Evolutionary conservation across 2,329 filamentous ascomycete genomes (phyloP), one percentile per base, ranked within the genome.

Genomic region (Xylaria sp.): DNA sequence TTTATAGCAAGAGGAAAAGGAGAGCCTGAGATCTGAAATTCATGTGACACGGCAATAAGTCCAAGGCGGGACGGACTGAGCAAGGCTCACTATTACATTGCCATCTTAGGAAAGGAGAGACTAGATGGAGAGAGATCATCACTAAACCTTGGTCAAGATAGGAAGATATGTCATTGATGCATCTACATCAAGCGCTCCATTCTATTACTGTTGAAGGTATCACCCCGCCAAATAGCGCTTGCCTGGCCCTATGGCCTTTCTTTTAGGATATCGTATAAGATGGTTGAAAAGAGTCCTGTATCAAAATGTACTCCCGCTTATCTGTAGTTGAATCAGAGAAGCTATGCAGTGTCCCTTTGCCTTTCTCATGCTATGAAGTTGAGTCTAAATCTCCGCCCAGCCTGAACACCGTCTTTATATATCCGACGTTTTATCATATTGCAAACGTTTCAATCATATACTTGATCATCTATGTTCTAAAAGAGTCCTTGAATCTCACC

Each of bases 401-500:
- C 41, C 67, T 25, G 9, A 66, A 72, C 61, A 70, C 61, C 67
- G n/a, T 39, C 63, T 51, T 34, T 18, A 12, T 58, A 61, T 48
- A 20, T 12, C 25, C 34, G 56, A 28, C 23, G 23, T 10, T 13
- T 51, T n/a, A 25, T 20, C 18, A 34, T 5, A 61, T 54, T 10
- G 48, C 3, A 34, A 54, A 41, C 46, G 13, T 10, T 52, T 46
- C 34, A 15, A 63, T 63, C 18, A 28, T 28, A 31, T n/a, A 44
- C 39, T 50, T 28, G 34, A 44, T 59, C n/a, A 18, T n/a, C 37
- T 41, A 7, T 56, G 10, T 23, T 68, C 64, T 94, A 99, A 82
- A 98, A 99, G 66, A 99, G 87, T 5, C 96, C 92, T 67, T 93
- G 90, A 73, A 95, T 93, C 83, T 95, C 92, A 64, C 92, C 92